Evolutionary conservation across 306 rosid species (phyloP).

Genomic region (Casuarina equisetifolia): DNA sequence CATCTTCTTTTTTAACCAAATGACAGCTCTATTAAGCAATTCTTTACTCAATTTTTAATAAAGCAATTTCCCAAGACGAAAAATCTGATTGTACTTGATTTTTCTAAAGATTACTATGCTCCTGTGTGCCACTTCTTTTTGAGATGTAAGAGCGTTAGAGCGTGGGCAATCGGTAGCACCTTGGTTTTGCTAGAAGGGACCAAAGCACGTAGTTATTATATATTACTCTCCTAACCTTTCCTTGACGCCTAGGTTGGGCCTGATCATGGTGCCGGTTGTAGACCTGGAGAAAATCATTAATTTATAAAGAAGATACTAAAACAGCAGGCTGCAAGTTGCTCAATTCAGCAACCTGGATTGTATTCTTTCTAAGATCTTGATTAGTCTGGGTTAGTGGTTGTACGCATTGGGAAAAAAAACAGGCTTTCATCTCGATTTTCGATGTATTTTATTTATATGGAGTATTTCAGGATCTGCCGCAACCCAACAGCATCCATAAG

Average conservation of each 20-base stretch:
- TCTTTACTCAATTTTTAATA: no score
- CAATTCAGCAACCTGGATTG: constrained; percentile 1
- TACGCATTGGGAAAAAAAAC: not conserved
- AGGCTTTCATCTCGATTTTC: not conserved
- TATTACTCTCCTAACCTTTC: not conserved
- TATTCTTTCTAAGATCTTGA: constrained; percentile 15
- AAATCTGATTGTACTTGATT: no score
- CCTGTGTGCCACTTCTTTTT: no score
- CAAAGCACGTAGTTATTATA: not conserved
- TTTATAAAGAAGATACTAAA: not conserved
- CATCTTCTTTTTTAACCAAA: no score
- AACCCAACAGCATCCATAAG: not conserved
- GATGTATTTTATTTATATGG: no score
- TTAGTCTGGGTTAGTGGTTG: constrained; percentile 5
- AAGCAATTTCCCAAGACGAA: no score
- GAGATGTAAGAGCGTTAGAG: no score
- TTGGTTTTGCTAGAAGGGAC: not conserved
- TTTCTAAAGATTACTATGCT: no score
- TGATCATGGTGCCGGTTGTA: not conserved
- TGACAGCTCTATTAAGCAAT: no score
- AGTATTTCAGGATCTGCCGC: not conserved
- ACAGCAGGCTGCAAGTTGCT: constrained; percentile 19
- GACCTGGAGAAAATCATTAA: not conserved
- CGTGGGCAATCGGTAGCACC: not conserved
- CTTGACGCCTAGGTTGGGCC: not conserved